A percentile compares a stretch with the other conserved stretches of the same genome.
Evolutionary conservation across 1,284 basidiomycete genomes (phyloP).

Genomic region (Melampsora abietis-canadensis): DNA sequence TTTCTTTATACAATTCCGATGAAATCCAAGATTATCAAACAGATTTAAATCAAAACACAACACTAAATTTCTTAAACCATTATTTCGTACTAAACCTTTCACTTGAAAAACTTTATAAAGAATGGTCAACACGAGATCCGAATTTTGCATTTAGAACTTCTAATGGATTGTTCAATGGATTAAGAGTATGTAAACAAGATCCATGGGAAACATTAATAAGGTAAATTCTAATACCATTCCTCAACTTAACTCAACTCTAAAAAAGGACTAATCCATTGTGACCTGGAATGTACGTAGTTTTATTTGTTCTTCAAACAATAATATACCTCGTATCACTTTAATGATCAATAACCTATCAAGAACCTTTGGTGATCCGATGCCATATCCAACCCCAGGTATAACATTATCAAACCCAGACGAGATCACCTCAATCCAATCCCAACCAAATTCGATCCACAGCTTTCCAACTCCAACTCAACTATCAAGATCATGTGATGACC

Average conservation of each 20-base stretch:
- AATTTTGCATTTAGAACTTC: conserved; percentile 62
- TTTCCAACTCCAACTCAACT: conserved; percentile 77
- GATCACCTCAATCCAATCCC: conserved; percentile 43
- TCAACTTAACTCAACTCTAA: not conserved
- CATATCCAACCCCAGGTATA: conserved; percentile 42
- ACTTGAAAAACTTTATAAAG: conserved; percentile 68
- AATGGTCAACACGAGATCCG: conserved; percentile 71
- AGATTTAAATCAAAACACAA: conserved; percentile 57
- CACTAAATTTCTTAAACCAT: conserved; percentile 71
- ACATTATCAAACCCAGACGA: conserved; percentile 56
- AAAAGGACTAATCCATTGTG: not conserved
- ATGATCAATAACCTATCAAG: conserved; percentile 65
- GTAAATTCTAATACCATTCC: conserved; percentile 59
- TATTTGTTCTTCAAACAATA: conserved; percentile 97
- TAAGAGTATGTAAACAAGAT: conserved; percentile 79
- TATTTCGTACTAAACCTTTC: conserved; percentile 87
- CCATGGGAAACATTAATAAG: conserved; percentile 91
- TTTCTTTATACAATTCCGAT: conserved; percentile 35
- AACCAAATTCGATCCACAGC: conserved; percentile 64
- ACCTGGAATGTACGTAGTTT: conserved; percentile 62
- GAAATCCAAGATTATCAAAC: conserved; percentile 52
- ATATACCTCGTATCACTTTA: conserved; percentile 83
- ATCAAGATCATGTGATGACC: conserved; percentile 61
- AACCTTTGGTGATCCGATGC: conserved; percentile 45
- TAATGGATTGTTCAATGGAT: conserved; percentile 58